A percentile compares a stretch with the other conserved stretches of the same genome.
Conservation (phyloP, 2,329 filamentous ascomycete species). For the Cyphellophora europaea region DNA sequence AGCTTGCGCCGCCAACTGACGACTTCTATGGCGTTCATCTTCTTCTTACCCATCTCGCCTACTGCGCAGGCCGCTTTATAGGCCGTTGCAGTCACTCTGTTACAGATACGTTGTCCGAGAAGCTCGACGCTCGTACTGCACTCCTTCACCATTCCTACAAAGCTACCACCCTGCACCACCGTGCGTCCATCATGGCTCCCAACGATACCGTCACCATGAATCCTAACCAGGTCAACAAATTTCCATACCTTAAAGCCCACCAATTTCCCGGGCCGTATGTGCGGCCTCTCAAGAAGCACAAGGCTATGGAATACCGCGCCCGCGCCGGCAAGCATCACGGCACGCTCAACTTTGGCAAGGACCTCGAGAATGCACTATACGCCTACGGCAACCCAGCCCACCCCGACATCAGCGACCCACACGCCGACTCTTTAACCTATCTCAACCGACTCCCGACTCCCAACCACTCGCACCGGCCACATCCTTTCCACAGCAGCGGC, state of each 20-base stretch:
- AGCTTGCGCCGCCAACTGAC: too few relatives aligned
- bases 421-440: constrained; percentile 11
- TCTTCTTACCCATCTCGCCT: too few relatives aligned
- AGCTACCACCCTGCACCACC: too few relatives aligned
- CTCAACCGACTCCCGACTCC: constrained; percentile 11
- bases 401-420: constrained; percentile 21
- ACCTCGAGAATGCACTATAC: constrained; percentile 49
- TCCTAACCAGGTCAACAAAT: too few relatives aligned
- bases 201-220: too few relatives aligned
- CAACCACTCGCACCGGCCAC: constrained; percentile 40
- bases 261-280: background rate
- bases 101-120: too few relatives aligned
- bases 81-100: too few relatives aligned
- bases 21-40: too few relatives aligned
- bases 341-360: constrained; percentile 68
- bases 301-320: constrained; percentile 61
- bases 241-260: background rate
- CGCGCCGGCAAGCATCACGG: constrained; percentile 71
- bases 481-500: constrained; percentile 56
- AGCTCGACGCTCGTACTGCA: too few relatives aligned
- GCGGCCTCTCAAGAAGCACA: background rate
- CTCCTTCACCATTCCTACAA: too few relatives aligned
- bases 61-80: too few relatives aligned
- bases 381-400: constrained; percentile 34
- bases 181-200: too few relatives aligned